Conservation (phyloP, 1,284 basidiomycete genomes). For the Cystobasidiaceae sp. region DNA sequence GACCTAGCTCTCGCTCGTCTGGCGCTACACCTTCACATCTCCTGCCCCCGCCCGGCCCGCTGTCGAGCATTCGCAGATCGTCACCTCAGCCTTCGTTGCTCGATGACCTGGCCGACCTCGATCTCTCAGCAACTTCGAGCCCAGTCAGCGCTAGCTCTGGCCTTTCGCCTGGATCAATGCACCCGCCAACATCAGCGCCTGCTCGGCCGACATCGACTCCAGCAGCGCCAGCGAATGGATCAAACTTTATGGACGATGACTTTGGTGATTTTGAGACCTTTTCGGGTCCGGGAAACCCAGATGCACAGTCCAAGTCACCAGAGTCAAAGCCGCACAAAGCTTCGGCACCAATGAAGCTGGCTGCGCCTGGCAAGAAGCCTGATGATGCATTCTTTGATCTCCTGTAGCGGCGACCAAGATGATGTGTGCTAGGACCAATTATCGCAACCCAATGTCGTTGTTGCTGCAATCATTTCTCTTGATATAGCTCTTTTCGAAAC, state of each 20-base stretch:
- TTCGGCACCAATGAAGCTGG: slow-evolving; percentile 13
- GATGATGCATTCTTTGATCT: slow-evolving; percentile 15
- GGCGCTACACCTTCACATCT: background rate
- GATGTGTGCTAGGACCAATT: background rate
- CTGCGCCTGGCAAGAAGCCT: background rate
- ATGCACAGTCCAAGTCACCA: too few relatives aligned
- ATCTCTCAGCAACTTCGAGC: background rate
- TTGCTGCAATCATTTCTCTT: too few relatives aligned
- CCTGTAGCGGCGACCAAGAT: background rate
- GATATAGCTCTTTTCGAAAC: too few relatives aligned
- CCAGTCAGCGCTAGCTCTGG: too few relatives aligned
- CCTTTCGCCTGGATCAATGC: too few relatives aligned
- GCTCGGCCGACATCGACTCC: too few relatives aligned
- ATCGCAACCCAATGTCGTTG: too few relatives aligned
- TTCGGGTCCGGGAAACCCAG: too few relatives aligned
- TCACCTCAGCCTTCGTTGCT: slow-evolving; percentile 6
- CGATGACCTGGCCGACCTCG: slow-evolving; percentile 24
- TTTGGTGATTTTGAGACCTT: slow-evolving; percentile 26
- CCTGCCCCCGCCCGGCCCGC: slow-evolving; percentile 9
- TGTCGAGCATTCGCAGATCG: background rate
- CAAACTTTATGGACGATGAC: slow-evolving; percentile 14
- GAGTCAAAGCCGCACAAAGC: slow-evolving; percentile 1
- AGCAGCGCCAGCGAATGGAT: background rate
- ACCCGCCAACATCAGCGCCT: too few relatives aligned
- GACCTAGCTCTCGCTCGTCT: background rate